These are phyloP conservation scores for Nepenthes gracilis DNA, from an alignment of 148 eudicot species.

Conservation along the genomic window DNA sequence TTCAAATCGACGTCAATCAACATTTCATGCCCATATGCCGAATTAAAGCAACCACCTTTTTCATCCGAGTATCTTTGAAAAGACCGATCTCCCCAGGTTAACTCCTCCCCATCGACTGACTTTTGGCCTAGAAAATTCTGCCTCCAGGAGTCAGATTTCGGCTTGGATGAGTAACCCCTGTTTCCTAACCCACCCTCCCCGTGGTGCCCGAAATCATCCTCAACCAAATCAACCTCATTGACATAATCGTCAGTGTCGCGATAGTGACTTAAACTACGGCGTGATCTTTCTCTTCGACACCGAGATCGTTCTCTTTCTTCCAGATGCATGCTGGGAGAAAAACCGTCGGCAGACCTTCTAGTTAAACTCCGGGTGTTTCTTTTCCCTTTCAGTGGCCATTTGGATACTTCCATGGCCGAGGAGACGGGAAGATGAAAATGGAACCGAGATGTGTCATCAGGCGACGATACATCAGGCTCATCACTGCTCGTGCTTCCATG, in stretches of 20 bases:
- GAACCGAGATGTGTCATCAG: conserved; percentile 29
- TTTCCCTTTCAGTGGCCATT: conserved; percentile 85
- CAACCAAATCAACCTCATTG: conserved; percentile 28
- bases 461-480: conserved; percentile 33
- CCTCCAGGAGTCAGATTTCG: conserved; percentile 25
- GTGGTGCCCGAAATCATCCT: conserved; percentile 27
- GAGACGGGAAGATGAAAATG: conserved; percentile 24
- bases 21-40: conserved; percentile 35
- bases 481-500: conserved; percentile 54
- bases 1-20: conserved; percentile 72
- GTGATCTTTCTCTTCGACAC: background rate
- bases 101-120: conserved; percentile 33
- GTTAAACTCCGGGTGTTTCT: conserved; percentile 52
- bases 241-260: conserved; percentile 20
- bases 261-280: conserved; percentile 20
- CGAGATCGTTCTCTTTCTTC: conserved; percentile 26
- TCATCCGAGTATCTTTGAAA: conserved; percentile 49
- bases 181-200: conserved; percentile 19
- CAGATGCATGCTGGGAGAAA: conserved; percentile 15
- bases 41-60: conserved; percentile 29
- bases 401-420: conserved; percentile 40
- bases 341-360: conserved; percentile 32
- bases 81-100: conserved; percentile 40
- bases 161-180: conserved; percentile 17
- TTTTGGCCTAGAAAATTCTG: conserved; percentile 17